Conservation (phyloP, 495 filamentous ascomycete genomes). For the Collariella sp. region DNA sequence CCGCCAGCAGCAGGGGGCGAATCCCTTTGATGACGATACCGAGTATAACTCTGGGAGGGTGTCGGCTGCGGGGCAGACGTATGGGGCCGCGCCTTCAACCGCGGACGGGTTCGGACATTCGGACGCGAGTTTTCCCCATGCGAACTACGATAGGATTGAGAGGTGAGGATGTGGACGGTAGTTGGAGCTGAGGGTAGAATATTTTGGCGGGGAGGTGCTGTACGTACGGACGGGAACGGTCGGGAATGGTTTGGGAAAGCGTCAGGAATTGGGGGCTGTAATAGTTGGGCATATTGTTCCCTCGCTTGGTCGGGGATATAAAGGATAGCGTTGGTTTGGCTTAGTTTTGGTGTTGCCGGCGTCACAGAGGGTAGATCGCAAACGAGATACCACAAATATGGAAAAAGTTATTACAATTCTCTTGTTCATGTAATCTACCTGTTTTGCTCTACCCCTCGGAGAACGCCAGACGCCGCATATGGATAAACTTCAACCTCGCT, state of each 20-base stretch:
- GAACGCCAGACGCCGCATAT: slow-evolving; percentile 14
- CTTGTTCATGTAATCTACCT: neutral
- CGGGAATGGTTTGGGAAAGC: too few relatives aligned
- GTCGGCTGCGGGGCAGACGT: slow-evolving; percentile 21
- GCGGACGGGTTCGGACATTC: slow-evolving; percentile 30
- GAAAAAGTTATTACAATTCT: neutral
- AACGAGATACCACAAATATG: slow-evolving; percentile 20
- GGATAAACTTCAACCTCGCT: neutral
- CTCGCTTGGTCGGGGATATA: neutral
- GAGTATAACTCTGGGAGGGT: slow-evolving; percentile 29
- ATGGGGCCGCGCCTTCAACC: slow-evolving; percentile 30
- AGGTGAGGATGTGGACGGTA: slow-evolving; percentile 4
- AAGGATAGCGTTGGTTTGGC: slow-evolving; percentile 2
- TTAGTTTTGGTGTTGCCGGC: slow-evolving; percentile 14
- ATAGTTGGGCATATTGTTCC: slow-evolving; percentile 2
- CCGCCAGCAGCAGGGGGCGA: slow-evolving; percentile 27
- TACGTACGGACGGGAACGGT: neutral
- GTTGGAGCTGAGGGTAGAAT: neutral
- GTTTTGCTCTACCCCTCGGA: neutral
- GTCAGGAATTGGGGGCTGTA: neutral
- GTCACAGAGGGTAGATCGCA: slow-evolving; percentile 13
- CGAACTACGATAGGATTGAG: slow-evolving; percentile 36
- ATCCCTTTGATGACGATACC: slow-evolving; percentile 36
- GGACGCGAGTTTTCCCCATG: slow-evolving; percentile 36
- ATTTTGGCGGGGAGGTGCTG: neutral